Base-by-base conservation (phyloP, 1,284 basidiomycete species). In the Sanghuangporus sanghuang region DNA sequence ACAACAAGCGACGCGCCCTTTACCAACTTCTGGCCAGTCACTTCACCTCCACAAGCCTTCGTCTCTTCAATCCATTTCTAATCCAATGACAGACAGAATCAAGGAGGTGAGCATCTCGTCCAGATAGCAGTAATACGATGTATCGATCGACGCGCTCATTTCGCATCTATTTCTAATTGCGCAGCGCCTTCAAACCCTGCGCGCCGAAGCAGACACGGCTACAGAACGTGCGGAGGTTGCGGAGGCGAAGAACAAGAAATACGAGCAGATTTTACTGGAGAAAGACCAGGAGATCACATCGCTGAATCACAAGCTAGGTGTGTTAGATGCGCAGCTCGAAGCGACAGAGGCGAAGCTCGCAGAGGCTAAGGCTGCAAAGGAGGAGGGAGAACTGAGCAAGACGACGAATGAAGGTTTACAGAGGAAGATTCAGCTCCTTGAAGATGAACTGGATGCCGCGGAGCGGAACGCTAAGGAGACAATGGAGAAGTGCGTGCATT, bases 391-490 rank as follows among this genome's bases (percentile, higher is more conserved):
- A 72, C 75, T 79, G 40, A 87, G 86, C 74, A 89, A 86, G 77
- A 83, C 84, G 54, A 87, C 86, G 46, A 92, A 85, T 66, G 96
- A 98, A 70, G 84, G 80, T 63, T 81, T 98, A 60, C 73, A 75
- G 62, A 82, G 96, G 71, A 99, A 99, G 83, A 86, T 98, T 36
- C 87, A 92, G 71, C 79, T 98, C 21, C 81, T 99, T 39, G 97
- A 99, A 78, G 92, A 95, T 73, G 96, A 99, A 78, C 85, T 99
- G 21, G 97, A 99, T 73, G 85, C 86, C 60, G 90, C 96, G 23
- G 97, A 99, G 82, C 96, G 95, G 87, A 96, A 96, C 74, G 81
- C 95, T 68, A 96, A 96, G 78, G 96, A 99, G 73, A 95, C 94
- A 1, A 92, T 93, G 38, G 97, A 98, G 79, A 98, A 96, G 96